phyloP scores from a whole-genome alignment of 179 eudicot genomes.

The Silene vulgaris region DNA sequence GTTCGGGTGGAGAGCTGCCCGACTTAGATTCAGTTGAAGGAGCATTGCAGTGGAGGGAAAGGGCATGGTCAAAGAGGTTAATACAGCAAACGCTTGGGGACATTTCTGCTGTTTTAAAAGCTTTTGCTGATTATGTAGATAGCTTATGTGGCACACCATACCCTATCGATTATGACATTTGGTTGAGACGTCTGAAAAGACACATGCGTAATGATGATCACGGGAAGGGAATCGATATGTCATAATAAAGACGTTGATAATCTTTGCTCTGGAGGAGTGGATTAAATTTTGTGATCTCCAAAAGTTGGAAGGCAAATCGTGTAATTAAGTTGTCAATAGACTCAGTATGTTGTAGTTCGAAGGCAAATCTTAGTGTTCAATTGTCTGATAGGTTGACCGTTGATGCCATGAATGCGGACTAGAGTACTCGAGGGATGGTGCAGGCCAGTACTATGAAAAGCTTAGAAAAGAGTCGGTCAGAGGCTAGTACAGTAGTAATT shows the following conservation, averaged over 20 bases:
- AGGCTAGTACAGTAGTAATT: constrained; percentile 5
- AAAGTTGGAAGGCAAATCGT: constrained; percentile 2
- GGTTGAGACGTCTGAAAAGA: constrained; percentile 68
- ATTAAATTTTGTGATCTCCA: background rate
- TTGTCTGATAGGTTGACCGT: background rate
- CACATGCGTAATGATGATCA: constrained; percentile 58
- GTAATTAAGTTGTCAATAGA: background rate
- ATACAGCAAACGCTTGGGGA: constrained; percentile 85
- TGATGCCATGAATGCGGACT: background rate
- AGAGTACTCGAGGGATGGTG: background rate
- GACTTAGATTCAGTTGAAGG: constrained; percentile 83
- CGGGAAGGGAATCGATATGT: constrained; percentile 61
- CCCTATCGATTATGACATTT: constrained; percentile 63
- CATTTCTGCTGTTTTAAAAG: constrained; percentile 74
- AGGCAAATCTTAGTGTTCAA: constrained; percentile 7
- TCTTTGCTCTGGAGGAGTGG: constrained; percentile 1
- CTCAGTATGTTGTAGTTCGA: background rate
- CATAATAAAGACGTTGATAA: constrained; percentile 15
- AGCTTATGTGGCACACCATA: constrained; percentile 86
- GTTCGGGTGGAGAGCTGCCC: constrained; percentile 63
- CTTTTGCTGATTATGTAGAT: constrained; percentile 87
- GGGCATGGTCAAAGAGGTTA: constrained; percentile 70
- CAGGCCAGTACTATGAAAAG: background rate
- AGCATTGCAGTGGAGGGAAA: constrained; percentile 80
- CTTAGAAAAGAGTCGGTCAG: background rate